A percentile compares a stretch with the other conserved stretches of the same genome.
phyloP scores from a whole-genome alignment of 2,329 filamentous ascomycete genomes.

The Aureobasidium mangrovei region DNA sequence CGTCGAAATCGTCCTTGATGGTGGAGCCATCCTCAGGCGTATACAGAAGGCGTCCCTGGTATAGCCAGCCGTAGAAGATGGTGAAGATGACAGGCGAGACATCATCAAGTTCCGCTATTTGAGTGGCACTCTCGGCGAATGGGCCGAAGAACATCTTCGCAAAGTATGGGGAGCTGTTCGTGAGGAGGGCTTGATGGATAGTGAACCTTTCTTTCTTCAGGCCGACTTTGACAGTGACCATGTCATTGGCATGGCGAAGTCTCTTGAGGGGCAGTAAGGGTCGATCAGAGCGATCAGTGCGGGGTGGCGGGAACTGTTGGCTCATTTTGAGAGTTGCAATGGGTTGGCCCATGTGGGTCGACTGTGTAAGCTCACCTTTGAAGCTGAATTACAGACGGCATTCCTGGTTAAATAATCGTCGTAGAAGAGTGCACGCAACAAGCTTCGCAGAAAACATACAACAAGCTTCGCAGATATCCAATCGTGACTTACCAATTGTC shows the following conservation, averaged over 20 bases:
- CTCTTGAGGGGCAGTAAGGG: too few relatives aligned
- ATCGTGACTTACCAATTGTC: too few relatives aligned
- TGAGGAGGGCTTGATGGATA: neutral
- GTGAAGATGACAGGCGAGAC: neutral
- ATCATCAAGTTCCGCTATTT: neutral
- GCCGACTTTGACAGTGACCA: neutral
- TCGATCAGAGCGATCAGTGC: too few relatives aligned
- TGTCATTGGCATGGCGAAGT: neutral
- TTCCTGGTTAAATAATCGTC: too few relatives aligned
- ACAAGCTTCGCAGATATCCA: too few relatives aligned
- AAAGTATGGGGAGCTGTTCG: neutral
- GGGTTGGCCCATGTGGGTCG: too few relatives aligned
- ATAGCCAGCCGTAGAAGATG: neutral
- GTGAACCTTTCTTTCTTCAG: neutral
- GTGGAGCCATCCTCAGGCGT: neutral
- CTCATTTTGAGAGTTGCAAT: too few relatives aligned
- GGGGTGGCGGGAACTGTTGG: too few relatives aligned
- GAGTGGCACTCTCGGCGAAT: neutral
- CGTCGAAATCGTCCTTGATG: neutral
- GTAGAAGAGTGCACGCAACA: too few relatives aligned
- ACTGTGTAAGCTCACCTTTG: too few relatives aligned
- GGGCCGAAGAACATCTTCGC: neutral
- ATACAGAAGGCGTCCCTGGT: neutral
- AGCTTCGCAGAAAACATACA: too few relatives aligned
- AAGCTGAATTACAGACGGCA: too few relatives aligned